Base-by-base conservation (phyloP, 371 early-diverging fungal genomes). In the Rhizomucor pusillus region DNA sequence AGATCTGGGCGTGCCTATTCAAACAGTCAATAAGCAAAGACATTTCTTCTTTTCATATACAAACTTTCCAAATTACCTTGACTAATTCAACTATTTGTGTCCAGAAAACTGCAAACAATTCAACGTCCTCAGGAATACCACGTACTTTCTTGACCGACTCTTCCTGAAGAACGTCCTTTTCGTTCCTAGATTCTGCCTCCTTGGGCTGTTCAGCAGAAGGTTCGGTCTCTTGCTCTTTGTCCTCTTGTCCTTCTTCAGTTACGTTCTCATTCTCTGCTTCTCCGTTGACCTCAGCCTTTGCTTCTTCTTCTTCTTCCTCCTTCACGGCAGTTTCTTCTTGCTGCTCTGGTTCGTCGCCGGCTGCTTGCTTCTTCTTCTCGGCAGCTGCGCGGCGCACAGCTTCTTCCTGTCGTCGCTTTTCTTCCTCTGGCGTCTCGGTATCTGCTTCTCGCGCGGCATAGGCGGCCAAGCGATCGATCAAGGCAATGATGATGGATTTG, bases 31-130 rank as follows among this genome's bases (percentile, higher is more conserved):
- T 29, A 50, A 50, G 16, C 5, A 18, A 44, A 7, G 4, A 43
- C 14, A 20, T 20, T 22, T 16, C 43, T 20, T 37, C 19, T 44
- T 16, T 14, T 35, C 24, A 5, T 10, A 5, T 13, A 33, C n/a
- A 23, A 34, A 11, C 24, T 19, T 16, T 35, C n/a, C 34, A 22
- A n/a, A 33, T 57, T 71, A 91, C 90, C 79, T 89, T 88, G 41
- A 98, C 88, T 10, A 97, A 79, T 43, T 89, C 89, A 35, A 90
- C 87, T 57, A 98, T 89, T 66, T 95, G 92, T 12, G 69, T 79
- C 98, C 98, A 98, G 66, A 98, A 97, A 36, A 95, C 90, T 50
- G 90, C 91, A 73, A 98, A 98, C 40, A 98, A 75, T 54, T 85
- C 80, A 16, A 91, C 87, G 57, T 91, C 92, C 36, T 89, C 87